phyloP scores from a whole-genome alignment of 805 yeast genomes.

The Sugiyamaella chiloensis region DNA sequence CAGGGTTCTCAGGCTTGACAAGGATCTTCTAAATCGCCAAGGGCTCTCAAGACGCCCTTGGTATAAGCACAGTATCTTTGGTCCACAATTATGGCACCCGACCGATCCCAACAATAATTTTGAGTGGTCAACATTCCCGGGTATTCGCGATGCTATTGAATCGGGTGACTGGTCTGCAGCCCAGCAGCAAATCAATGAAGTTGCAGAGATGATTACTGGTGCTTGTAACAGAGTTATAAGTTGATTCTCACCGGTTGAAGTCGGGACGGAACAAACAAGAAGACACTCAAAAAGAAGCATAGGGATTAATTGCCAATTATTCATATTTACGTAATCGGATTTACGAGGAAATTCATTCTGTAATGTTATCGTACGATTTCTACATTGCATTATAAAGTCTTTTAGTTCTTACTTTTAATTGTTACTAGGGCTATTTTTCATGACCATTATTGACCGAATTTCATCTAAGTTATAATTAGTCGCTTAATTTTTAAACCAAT shows the following conservation, averaged over 20 bases:
- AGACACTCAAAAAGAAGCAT: too few species aligned
- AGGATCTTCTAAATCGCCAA: constrained; percentile 45
- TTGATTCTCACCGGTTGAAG: neutral
- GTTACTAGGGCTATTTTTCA: too few species aligned
- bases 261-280: too few species aligned
- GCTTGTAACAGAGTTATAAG: constrained; percentile 19
- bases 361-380: too few species aligned
- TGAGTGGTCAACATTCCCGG: constrained; percentile 70
- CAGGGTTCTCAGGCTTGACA: constrained; percentile 55
- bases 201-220: constrained; percentile 17
- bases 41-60: constrained; percentile 56
- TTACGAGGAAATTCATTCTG: too few species aligned
- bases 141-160: constrained; percentile 63
- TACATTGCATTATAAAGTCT: too few species aligned
- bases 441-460: too few species aligned
- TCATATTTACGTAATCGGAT: too few species aligned
- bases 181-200: constrained; percentile 34
- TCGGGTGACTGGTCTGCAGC: constrained; percentile 50
- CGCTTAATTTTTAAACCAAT: too few species aligned
- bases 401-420: too few species aligned
- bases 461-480: too few species aligned
- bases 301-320: too few species aligned
- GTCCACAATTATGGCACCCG: constrained; percentile 63
- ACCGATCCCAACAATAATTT: constrained; percentile 33
- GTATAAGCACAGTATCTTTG: constrained; percentile 64